Evolutionary conservation across 176 grass and related monocot species (phyloP).

Genomic region (Elaeis guineensis): DNA sequence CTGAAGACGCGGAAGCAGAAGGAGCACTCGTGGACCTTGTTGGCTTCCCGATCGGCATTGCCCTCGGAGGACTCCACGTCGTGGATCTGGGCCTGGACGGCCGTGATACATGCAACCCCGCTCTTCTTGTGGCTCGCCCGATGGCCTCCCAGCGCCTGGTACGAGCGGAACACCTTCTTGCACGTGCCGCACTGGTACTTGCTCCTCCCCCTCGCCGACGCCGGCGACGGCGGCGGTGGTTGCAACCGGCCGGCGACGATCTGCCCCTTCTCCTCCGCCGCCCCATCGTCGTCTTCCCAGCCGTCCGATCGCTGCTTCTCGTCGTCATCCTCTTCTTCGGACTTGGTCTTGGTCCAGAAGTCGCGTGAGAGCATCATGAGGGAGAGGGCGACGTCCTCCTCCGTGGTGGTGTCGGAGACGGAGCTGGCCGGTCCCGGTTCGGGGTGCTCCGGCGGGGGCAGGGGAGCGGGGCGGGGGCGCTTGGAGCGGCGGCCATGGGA

Average conservation of each 20-base stretch:
- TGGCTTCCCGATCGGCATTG: neutral
- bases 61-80: neutral
- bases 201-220: neutral
- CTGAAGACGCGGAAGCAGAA: constrained; percentile 54
- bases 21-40: constrained; percentile 35
- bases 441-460: neutral
- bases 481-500: constrained; percentile 27
- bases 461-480: constrained; percentile 5
- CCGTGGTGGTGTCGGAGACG: constrained; percentile 55
- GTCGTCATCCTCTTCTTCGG: constrained; percentile 12
- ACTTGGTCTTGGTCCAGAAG: constrained; percentile 41
- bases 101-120: constrained; percentile 7
- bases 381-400: constrained; percentile 54
- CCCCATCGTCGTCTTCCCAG: neutral
- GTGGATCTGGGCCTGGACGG: constrained; percentile 1
- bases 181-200: constrained; percentile 1
- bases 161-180: constrained; percentile 15
- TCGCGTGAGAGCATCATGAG: constrained; percentile 71
- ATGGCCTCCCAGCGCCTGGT: constrained; percentile 10
- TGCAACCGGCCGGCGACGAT: constrained; percentile 28
- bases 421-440: constrained; percentile 38
- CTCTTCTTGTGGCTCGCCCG: constrained; percentile 5
- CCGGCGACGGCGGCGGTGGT: neutral
- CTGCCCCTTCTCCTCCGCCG: constrained; percentile 6
- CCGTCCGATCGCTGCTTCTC: constrained; percentile 4